Evolutionary conservation across 352 stramenopile genomes (phyloP).

Genomic region (Pythium vanterpoolii): DNA sequence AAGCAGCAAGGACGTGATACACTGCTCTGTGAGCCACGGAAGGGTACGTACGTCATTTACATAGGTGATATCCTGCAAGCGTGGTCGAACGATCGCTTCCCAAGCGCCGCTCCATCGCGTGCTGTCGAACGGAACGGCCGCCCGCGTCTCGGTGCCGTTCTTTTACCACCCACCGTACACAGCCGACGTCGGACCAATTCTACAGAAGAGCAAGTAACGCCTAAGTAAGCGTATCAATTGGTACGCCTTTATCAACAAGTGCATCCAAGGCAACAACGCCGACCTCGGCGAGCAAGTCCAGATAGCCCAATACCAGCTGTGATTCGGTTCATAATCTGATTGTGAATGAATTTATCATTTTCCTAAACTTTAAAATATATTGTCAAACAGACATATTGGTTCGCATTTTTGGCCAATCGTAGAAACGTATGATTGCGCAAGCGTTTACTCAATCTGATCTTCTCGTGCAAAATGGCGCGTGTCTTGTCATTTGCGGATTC

Average conservation of each 20-base stretch:
- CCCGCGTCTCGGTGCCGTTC: slow-evolving; percentile 52
- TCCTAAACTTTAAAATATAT: not conserved
- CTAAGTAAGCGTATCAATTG: slow-evolving; percentile 80
- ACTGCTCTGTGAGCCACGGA: no score
- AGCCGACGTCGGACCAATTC: slow-evolving; percentile 53
- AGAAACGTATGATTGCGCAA: not conserved
- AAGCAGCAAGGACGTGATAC: no score
- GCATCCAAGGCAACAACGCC: slow-evolving; percentile 89
- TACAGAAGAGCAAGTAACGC: slow-evolving; percentile 29
- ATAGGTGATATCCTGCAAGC: slow-evolving; percentile 58
- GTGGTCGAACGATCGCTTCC: slow-evolving; percentile 57
- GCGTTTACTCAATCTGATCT: not conserved
- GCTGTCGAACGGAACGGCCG: slow-evolving; percentile 26
- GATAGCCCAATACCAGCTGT: slow-evolving; percentile 66
- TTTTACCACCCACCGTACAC: slow-evolving; percentile 69
- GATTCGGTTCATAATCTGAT: not conserved
- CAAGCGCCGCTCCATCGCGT: slow-evolving; percentile 47
- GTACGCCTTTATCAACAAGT: slow-evolving; percentile 80
- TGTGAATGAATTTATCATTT: not conserved
- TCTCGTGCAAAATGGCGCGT: not conserved
- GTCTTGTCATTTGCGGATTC: not conserved
- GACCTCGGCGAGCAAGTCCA: slow-evolving; percentile 91
- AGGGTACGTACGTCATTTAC: slow-evolving; percentile 59
- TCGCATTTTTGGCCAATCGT: not conserved
- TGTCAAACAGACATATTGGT: not conserved